Percentiles rank a stretch among this genome's conserved stretches.
Evolutionary conservation across 139 green algal genomes (phyloP).

Genomic region (Chlamydomonas schloesseri): DNA sequence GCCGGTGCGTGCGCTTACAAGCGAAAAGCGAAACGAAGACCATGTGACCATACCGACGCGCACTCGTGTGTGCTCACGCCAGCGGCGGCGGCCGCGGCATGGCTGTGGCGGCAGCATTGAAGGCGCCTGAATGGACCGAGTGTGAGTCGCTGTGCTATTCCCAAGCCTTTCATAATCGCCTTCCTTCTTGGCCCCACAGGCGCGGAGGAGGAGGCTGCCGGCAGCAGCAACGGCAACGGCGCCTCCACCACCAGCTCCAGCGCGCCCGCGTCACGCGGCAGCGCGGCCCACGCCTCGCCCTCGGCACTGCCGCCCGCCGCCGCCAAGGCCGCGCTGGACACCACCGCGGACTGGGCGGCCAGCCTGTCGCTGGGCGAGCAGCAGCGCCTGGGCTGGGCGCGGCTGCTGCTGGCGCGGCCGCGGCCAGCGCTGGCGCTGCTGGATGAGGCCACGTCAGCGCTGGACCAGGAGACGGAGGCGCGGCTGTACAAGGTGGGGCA

Average conservation of each 20-base stretch:
- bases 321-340: conserved; percentile 65
- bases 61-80: no score
- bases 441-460: conserved; percentile 93
- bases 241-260: background rate
- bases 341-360: conserved; percentile 85
- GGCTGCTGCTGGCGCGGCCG: conserved; percentile 85
- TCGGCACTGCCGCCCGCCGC: no score
- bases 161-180: no score
- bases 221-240: conserved; percentile 5
- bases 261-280: background rate
- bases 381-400: conserved; percentile 96
- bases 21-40: no score
- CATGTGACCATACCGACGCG: no score
- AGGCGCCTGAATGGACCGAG: no score
- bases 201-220: background rate
- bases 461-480: conserved; percentile 92
- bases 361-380: conserved; percentile 96
- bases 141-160: no score
- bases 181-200: no score
- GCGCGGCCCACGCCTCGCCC: background rate
- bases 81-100: no score
- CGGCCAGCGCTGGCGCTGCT: conserved; percentile 93
- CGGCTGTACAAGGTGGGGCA: conserved; percentile 81
- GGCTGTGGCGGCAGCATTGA: no score
- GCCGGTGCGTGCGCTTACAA: background rate